A percentile compares a stretch with the other conserved stretches of the same genome.
Conservation (phyloP, 108 stramenopile species). For the Nitzschia putrida region DNA sequence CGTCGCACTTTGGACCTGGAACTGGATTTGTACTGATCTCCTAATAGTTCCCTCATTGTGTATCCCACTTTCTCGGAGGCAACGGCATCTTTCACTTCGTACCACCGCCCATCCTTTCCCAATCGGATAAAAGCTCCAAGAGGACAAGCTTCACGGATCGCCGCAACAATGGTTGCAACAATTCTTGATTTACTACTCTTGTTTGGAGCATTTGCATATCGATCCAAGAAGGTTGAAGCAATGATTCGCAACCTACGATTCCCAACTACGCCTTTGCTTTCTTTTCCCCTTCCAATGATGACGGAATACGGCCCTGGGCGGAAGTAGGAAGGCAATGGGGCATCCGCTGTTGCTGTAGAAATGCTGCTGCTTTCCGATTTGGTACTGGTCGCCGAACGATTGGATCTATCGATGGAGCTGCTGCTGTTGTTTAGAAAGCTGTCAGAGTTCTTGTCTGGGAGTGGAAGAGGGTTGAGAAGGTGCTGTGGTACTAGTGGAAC, state of each 20-base stretch:
- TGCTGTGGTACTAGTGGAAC: too few relatives aligned
- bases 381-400: too few relatives aligned
- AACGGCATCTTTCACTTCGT: conserved; percentile 19
- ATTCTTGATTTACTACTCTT: conserved; percentile 16
- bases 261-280: conserved; percentile 6
- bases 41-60: conserved; percentile 8
- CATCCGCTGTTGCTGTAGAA: neutral
- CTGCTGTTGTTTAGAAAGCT: too few relatives aligned
- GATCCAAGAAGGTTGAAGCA: conserved; percentile 10
- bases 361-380: too few relatives aligned
- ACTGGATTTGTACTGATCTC: conserved; percentile 25
- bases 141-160: conserved; percentile 20
- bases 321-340: conserved; percentile 15
- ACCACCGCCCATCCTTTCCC: conserved; percentile 21
- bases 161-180: conserved; percentile 24
- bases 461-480: too few relatives aligned
- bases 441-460: too few relatives aligned
- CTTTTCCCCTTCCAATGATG: conserved; percentile 20
- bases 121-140: conserved; percentile 23
- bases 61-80: conserved; percentile 34
- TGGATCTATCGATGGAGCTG: too few relatives aligned
- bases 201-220: conserved; percentile 6
- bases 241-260: conserved; percentile 18
- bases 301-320: conserved; percentile 12
- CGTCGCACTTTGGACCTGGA: conserved; percentile 11